A percentile compares a stretch with the other conserved stretches of the same genome.
Conservation (phyloP, 768 basidiomycete species). For the Mycena latifolia region DNA sequence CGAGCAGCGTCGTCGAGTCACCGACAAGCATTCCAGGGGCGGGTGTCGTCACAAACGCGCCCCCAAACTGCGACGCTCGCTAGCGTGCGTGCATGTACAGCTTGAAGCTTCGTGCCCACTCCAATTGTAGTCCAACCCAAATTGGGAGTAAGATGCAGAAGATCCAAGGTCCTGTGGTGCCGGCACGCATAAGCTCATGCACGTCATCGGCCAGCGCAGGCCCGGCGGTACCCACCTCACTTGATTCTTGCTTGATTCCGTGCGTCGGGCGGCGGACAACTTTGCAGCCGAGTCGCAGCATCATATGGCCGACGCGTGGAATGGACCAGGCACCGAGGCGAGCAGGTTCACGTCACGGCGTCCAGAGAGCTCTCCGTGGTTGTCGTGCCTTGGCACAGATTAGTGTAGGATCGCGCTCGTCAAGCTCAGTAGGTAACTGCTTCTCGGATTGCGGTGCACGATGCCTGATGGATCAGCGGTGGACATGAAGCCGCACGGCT, state of each 20-base stretch:
- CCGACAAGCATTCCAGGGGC: not conserved
- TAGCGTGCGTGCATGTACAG: not conserved
- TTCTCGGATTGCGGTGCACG: conserved; percentile 34
- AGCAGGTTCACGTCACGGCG: conserved; percentile 5
- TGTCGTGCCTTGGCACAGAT: conserved; percentile 25
- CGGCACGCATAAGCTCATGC: conserved; percentile 14
- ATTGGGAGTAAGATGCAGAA: conserved; percentile 2
- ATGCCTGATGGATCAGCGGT: conserved; percentile 34
- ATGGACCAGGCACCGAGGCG: not conserved
- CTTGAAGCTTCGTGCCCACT: conserved; percentile 10
- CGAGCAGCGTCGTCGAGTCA: conserved; percentile 6
- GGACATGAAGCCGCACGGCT: conserved; percentile 15
- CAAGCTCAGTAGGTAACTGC: not conserved
- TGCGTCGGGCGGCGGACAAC: not conserved
- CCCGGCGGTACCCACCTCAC: not conserved
- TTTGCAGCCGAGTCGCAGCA: not conserved
- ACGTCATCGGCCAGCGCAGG: conserved; percentile 28
- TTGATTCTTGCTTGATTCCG: not conserved
- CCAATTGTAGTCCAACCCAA: not conserved
- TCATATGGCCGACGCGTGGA: not conserved
- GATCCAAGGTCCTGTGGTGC: conserved; percentile 21
- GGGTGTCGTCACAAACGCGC: not conserved
- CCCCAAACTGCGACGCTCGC: not conserved
- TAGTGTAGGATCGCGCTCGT: not conserved
- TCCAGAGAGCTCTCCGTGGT: conserved; percentile 20